phyloP scores from a whole-genome alignment of 345 rosid genomes.

The Eucalyptus erythrocorys region DNA sequence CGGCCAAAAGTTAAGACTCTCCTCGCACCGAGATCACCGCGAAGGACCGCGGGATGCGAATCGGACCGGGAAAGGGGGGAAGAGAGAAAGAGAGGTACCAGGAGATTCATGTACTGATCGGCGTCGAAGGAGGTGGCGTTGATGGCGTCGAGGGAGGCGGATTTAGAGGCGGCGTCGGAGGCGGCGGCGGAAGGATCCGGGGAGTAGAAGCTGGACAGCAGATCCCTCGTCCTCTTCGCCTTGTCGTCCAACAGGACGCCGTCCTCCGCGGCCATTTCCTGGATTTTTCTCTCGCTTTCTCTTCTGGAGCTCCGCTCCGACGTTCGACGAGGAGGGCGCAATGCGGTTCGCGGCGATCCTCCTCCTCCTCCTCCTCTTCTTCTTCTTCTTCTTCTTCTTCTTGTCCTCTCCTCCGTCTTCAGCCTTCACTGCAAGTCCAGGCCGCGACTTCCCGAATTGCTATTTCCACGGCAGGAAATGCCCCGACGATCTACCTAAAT shows the following conservation, averaged over 20 bases:
- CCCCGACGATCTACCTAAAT: neutral
- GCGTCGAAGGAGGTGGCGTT: slow-evolving; percentile 72
- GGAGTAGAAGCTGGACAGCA: slow-evolving; percentile 89
- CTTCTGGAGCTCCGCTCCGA: neutral
- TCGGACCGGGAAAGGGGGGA: neutral
- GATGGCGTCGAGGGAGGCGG: slow-evolving; percentile 63
- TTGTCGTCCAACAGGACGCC: slow-evolving; percentile 84
- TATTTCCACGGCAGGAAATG: neutral
- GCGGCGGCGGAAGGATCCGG: slow-evolving; percentile 75
- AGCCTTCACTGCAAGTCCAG: neutral
- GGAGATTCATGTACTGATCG: slow-evolving; percentile 87
- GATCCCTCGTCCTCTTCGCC: slow-evolving; percentile 99
- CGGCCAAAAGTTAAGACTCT: neutral
- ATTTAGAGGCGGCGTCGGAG: slow-evolving; percentile 21
- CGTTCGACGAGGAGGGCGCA: neutral
- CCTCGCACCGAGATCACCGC: neutral
- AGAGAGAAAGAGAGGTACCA: slow-evolving; percentile 23
- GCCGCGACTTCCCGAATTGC: neutral
- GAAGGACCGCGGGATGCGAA: neutral
- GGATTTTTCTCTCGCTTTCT: neutral
- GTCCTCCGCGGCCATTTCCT: slow-evolving; percentile 41
- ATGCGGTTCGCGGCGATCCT: neutral
- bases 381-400: neutral
- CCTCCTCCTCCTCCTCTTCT: neutral
- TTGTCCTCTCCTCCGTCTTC: neutral